Base-by-base conservation (phyloP, 495 filamentous ascomycete genomes). In the Friedmanniomyces endolithicus region DNA sequence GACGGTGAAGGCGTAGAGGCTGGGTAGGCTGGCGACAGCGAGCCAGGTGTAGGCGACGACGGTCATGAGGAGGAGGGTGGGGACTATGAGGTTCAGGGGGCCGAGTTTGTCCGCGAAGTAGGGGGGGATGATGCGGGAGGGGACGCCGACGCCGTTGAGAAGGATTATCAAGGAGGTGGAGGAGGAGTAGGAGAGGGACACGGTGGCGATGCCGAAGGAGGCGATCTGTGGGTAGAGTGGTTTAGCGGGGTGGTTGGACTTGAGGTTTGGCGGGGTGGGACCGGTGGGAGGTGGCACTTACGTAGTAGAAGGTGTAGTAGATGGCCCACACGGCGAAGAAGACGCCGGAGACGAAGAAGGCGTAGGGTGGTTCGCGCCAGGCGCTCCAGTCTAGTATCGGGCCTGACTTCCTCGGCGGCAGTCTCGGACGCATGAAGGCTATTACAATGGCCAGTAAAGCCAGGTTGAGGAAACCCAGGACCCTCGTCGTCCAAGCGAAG, bases 251-350 rank as follows among this genome's bases (percentile, higher is more conserved):
- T 6, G 12, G 37, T 6, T 41, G 16, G 17, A 19, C n/a, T n/a
- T n/a, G 12, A 41, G 37, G 37, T 4, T 19, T n/a, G 17, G 37
- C 14, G 37, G 17, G 17, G 37, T 8, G 33, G 33, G 8, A 35
- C 33, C n/a, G 27, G 27, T 31, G 27, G 27, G 9, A 9, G 3
- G 27, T 41, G 37, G n/a, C n/a, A n/a, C 37, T 4, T 41, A 60
- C 65, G 48, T 70, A 71, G 59, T 65, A 71, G 51, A 69, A 69
- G 11, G 64, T 66, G 48, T 66, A 69, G 50, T 68, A 70, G 9
- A 68, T 50, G 14, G 50, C 51, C 67, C 67, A 72, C 52, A 69
- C 64, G 35, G 41, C 44, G 22, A 71, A 60, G 53, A 71, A 71
- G 39, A 71, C 56, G 1, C 64, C 69, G 12, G 62, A n/a, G 39